Evolutionary conservation across 2,329 filamentous ascomycete genomes (phyloP), one percentile per base, ranked within the genome.

Genomic region (Neopestalotiopsis sp.): DNA sequence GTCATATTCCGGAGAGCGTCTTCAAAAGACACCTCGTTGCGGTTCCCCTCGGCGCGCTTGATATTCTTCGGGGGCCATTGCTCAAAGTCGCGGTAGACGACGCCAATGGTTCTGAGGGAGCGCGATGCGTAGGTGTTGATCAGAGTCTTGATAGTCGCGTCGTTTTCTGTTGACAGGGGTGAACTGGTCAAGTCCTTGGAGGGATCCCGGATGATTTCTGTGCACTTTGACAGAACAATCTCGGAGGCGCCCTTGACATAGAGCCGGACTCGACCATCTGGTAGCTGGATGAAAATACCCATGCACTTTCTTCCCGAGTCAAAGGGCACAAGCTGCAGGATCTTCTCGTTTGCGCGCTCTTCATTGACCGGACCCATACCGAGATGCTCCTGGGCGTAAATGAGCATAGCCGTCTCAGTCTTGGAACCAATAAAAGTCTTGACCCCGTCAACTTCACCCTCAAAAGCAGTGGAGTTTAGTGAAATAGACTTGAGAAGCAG

Each of bases 81-180:
- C 30, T 93, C 88, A 73, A 96, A 97, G 74, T 97, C 94, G 68
- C 90, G 91, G 81, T 94, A 97, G 66, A 94, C 85, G 71, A 97
- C 87, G 58, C 91, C 93, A 73, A 97, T 97, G 1, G 94, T 97
- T 71, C 94, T 89, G 40, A 97, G 85, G 7, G 94, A 97, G 20
- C 91, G 88, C 32, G 88, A 89, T 10, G 94, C 94, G 77, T 97
- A 97, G 61, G 86, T 88, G 71, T 91, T 89, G 73, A 97, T 97
- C 62, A 94, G 84, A 28, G 85, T 82, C 72, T 88, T 87, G 71
- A 97, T 78, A 7, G 81, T 85, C 70, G 86, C 81, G 66, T 83
- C 83, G 72, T 90, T 88, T 59, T 88, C 85, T 30, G 82, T 78
- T 12, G 84, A 85, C 71, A 91, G 78, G 0, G 82, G 71, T 0